phyloP scores from a whole-genome alignment of 495 filamentous ascomycete species.

The Podospora tetraspora region DNA sequence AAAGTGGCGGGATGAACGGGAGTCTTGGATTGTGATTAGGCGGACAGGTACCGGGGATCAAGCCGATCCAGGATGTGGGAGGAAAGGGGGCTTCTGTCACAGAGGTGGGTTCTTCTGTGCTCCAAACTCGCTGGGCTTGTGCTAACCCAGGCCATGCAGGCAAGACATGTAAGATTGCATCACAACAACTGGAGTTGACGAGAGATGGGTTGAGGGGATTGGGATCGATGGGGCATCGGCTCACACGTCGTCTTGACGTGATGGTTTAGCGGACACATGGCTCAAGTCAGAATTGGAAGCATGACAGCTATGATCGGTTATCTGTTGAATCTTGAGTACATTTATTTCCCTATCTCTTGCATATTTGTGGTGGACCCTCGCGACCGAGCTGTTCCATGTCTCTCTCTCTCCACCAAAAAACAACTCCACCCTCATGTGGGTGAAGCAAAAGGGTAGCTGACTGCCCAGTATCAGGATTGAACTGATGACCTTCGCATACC shows the following conservation, averaged over 20 bases:
- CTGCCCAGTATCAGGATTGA: not conserved
- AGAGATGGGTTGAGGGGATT: not conserved
- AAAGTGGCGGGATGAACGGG: too few species aligned
- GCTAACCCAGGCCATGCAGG: slow-evolving; percentile 3
- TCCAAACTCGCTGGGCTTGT: not conserved
- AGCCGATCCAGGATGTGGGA: slow-evolving; percentile 16
- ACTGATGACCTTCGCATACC: not conserved
- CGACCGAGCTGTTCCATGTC: too few species aligned
- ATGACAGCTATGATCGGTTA: not conserved
- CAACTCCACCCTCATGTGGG: not conserved
- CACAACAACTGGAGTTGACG: not conserved
- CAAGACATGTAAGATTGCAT: slow-evolving; percentile 15
- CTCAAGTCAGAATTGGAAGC: not conserved
- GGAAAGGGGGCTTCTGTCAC: slow-evolving; percentile 14
- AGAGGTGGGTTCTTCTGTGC: slow-evolving; percentile 3
- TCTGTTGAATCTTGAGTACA: not conserved
- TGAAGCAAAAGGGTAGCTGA: not conserved
- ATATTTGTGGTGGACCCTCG: not conserved
- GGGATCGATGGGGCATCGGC: not conserved
- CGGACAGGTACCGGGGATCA: slow-evolving; percentile 1
- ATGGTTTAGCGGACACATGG: not conserved
- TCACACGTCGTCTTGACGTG: not conserved
- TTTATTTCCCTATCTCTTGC: not conserved
- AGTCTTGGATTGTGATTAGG: not conserved
- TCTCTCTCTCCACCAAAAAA: not conserved